Evolutionary conservation across 352 stramenopile species (phyloP).

Genomic region (Phytopythium mirpurense): DNA sequence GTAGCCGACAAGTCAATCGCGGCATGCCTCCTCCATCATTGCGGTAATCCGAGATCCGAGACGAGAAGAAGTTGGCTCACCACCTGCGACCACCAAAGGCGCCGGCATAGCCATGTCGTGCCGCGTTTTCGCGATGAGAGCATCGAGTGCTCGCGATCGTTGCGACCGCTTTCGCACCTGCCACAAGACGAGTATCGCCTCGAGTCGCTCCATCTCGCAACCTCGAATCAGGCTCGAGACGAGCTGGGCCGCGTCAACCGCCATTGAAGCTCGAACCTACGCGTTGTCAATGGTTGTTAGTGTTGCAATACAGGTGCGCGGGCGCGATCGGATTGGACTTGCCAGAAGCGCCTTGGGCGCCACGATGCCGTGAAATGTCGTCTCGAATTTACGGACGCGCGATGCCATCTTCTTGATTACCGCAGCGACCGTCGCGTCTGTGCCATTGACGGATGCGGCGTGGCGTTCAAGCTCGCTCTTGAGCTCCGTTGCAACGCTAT

Average conservation of each 20-base stretch:
- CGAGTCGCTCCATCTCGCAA: not conserved
- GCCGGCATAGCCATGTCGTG: not conserved
- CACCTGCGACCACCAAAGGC: not conserved
- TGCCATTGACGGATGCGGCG: slow-evolving; percentile 11
- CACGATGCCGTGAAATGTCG: slow-evolving; percentile 28
- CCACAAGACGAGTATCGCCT: not conserved
- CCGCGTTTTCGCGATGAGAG: not conserved
- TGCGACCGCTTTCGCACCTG: not conserved
- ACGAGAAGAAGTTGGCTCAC: not conserved
- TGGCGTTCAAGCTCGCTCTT: slow-evolving; percentile 42
- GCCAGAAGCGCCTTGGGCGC: slow-evolving; percentile 39
- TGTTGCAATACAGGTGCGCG: not conserved
- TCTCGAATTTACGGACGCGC: slow-evolving; percentile 28
- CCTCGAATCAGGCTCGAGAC: not conserved
- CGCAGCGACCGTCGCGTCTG: slow-evolving; percentile 16
- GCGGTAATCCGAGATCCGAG: not conserved
- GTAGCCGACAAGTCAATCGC: not conserved
- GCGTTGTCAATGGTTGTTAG: not conserved
- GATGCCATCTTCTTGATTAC: slow-evolving; percentile 45
- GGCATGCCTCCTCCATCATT: not conserved
- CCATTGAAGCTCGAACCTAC: not conserved
- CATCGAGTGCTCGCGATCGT: not conserved
- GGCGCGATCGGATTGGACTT: not conserved
- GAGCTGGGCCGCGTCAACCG: not conserved
- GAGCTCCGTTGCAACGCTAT: slow-evolving; percentile 16